Base-by-base conservation (phyloP, 176 grass and related monocot genomes). In the Zea luxurians region DNA sequence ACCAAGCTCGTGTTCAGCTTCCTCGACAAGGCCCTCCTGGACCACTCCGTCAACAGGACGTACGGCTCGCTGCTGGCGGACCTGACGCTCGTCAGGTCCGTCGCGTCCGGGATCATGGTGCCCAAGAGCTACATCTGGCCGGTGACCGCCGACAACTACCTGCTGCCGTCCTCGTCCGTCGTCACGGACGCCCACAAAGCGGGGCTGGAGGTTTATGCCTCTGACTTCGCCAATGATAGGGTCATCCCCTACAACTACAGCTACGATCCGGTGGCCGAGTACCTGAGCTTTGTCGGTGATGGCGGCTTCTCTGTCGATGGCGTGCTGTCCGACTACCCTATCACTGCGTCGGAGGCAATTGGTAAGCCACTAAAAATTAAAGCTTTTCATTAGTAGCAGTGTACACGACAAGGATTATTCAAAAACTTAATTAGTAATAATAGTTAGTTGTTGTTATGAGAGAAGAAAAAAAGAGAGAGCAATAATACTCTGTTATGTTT, bases 211-310 rank as follows among this genome's bases (percentile, higher is more conserved):
- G 79, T 98, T 73, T 90, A 89, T 86, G 96, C 87, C 10, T 84
- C 83, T 15, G 92, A 89, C 41, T 98, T 98, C 76, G 87, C 88
- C 49, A 98, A 98, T 87, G 96, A 98, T 87, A 89, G 89, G 37
- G 4, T 62, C 70, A 81, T 98, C 17, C 85, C 89, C 40, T 98
- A 87, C 10, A 94, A 98, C 70, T 98, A 98, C 50, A 98, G 96
- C 80, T 98, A 92, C 71, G 92, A 98, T 79, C 96, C 95, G 6
- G 70, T 98, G 81, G 60, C 78, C 37, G 92, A 98, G 77, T 86
- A 75, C 68, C 74, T 98, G 13, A 73, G 13, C 36, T 98, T 90
- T 62, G 35, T 90, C 12, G 58, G 78, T 55, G 55, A 85, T 71
- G 83, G 49, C 21, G 65, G 27, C 13, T 98, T 90, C 77, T 85